phyloP scores from a whole-genome alignment of 2,329 filamentous ascomycete genomes.

The Phialocephala sp. region DNA sequence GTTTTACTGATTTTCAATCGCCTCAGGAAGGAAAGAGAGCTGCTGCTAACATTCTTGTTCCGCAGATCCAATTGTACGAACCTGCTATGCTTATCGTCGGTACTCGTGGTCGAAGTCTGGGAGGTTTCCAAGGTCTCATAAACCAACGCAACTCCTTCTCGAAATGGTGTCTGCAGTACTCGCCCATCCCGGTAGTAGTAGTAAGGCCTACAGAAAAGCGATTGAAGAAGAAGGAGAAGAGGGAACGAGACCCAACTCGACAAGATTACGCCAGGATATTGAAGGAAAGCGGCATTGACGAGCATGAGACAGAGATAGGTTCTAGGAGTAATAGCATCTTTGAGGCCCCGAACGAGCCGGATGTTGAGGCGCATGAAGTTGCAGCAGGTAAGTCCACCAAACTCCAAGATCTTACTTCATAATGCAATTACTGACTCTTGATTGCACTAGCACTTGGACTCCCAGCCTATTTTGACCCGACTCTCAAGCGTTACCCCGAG shows the following conservation, averaged over 20 bases:
- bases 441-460: constrained; percentile 57
- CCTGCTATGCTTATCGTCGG: constrained; percentile 76
- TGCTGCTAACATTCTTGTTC: background rate
- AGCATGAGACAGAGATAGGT: constrained; percentile 41
- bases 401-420: background rate
- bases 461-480: constrained; percentile 67
- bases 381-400: constrained; percentile 47
- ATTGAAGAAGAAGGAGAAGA: constrained; percentile 73
- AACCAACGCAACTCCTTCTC: constrained; percentile 67
- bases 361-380: constrained; percentile 69
- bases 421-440: background rate
- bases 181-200: constrained; percentile 76
- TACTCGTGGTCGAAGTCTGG: constrained; percentile 70
- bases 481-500: constrained; percentile 60
- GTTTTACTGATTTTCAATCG: constrained; percentile 30
- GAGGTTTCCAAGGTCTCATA: constrained; percentile 72
- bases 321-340: constrained; percentile 32
- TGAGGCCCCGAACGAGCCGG: constrained; percentile 46
- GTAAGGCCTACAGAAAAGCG: constrained; percentile 73
- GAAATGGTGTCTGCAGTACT: constrained; percentile 77
- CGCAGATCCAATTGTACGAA: constrained; percentile 73
- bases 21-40: background rate
- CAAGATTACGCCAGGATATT: constrained; percentile 70
- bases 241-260: constrained; percentile 66
- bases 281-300: constrained; percentile 55